Percentiles rank a stretch among this genome's conserved stretches.
Conservation (phyloP, 192 early-diverging fungal species). For the Coemansia sp. region DNA sequence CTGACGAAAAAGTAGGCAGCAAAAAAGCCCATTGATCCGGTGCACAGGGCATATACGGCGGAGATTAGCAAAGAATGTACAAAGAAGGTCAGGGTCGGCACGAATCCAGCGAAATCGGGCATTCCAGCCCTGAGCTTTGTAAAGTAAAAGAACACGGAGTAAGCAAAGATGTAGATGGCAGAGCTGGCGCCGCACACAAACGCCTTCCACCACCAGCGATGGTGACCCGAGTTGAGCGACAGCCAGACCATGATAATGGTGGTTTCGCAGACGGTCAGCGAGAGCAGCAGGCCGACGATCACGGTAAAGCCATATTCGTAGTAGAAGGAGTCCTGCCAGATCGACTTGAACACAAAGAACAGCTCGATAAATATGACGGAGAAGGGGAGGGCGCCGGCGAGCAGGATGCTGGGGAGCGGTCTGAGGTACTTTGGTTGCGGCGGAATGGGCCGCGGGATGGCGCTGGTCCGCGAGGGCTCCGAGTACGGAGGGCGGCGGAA, state of each 20-base stretch:
- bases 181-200: conserved; percentile 76
- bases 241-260: conserved; percentile 70
- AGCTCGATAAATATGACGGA: conserved; percentile 71
- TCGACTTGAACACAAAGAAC: conserved; percentile 66
- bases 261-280: conserved; percentile 61
- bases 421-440: conserved; percentile 71
- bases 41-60: conserved; percentile 56
- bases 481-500: conserved; percentile 72
- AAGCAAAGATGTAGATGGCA: conserved; percentile 76
- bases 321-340: conserved; percentile 68
- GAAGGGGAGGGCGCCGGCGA: conserved; percentile 71
- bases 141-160: conserved; percentile 71
- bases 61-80: conserved; percentile 66
- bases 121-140: conserved; percentile 61
- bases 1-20: conserved; percentile 48
- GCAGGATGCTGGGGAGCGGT: conserved; percentile 55
- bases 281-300: conserved; percentile 59
- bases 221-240: conserved; percentile 64
- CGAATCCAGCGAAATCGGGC: conserved; percentile 52
- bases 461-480: conserved; percentile 84
- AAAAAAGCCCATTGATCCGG: conserved; percentile 52
- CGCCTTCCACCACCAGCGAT: conserved; percentile 92
- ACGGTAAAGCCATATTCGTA: conserved; percentile 62
- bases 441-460: conserved; percentile 90
- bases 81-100: conserved; percentile 76